Percentiles rank a stretch among this genome's conserved stretches.
Conservation (phyloP, 331 rosid species). For the Malus hybrid region DNA sequence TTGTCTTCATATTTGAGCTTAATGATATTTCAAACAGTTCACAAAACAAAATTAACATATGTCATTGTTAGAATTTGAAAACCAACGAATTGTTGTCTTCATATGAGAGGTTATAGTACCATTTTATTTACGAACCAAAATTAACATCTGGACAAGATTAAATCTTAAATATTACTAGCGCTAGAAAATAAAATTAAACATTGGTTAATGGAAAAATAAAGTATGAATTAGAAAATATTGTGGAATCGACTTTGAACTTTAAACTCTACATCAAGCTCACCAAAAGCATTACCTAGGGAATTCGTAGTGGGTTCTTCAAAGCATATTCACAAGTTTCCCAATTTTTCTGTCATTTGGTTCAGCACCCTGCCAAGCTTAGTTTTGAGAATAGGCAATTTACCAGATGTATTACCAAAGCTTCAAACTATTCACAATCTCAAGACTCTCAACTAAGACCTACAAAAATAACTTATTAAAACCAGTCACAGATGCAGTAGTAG, state of each 20-base stretch:
- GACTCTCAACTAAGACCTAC: neutral
- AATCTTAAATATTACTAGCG: neutral
- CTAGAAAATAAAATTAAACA: neutral
- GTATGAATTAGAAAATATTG: neutral
- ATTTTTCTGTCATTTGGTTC: conserved; percentile 78
- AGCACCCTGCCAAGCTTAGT: conserved; percentile 51
- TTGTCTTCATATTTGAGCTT: neutral
- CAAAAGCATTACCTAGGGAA: conserved; percentile 60
- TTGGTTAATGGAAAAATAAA: neutral
- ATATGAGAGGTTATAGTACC: neutral
- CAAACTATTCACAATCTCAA: neutral
- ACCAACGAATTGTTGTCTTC: neutral
- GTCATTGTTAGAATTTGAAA: neutral
- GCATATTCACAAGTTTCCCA: conserved; percentile 89
- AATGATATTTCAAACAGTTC: conserved; percentile 6
- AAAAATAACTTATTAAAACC: neutral
- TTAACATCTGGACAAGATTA: neutral
- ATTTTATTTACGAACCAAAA: conserved; percentile 5
- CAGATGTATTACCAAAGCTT: neutral
- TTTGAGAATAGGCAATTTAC: conserved; percentile 15
- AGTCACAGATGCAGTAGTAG: neutral
- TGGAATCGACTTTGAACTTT: too few relatives aligned
- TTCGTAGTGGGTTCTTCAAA: conserved; percentile 76
- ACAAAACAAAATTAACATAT: neutral
- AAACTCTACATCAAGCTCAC: neutral